phyloP scores from a whole-genome alignment of 306 rosid species.

The Calophaca sinica region DNA sequence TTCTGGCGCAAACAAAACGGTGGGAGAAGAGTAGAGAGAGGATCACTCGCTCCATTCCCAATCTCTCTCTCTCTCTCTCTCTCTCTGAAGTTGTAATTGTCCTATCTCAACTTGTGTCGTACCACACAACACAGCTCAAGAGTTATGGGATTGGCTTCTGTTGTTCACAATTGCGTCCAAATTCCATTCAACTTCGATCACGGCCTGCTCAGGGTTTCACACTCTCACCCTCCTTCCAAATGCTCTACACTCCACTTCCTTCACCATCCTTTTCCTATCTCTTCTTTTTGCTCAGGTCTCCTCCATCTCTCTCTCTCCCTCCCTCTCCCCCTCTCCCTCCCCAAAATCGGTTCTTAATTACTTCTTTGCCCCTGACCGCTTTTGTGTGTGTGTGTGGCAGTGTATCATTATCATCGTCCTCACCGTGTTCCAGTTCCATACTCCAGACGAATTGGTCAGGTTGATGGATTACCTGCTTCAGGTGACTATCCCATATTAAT shows the following conservation, averaged over 20 bases:
- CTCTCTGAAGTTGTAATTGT: neutral
- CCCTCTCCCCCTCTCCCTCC: neutral
- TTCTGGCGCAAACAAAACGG: conserved; percentile 26
- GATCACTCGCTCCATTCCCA: neutral
- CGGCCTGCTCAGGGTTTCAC: conserved; percentile 41
- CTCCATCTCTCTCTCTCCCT: neutral
- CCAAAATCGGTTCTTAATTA: conserved; percentile 17
- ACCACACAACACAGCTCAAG: neutral
- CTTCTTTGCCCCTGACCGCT: neutral
- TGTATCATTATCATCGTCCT: conserved; percentile 47
- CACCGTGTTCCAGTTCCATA: conserved; percentile 50
- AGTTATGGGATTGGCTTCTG: conserved; percentile 75
- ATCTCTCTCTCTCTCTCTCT: neutral
- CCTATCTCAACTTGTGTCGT: no score
- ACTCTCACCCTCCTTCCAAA: conserved; percentile 30
- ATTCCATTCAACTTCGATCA: conserved; percentile 47
- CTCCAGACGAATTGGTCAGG: conserved; percentile 61
- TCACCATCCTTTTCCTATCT: conserved; percentile 44
- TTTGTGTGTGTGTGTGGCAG: conserved; percentile 45
- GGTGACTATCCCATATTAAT: conserved; percentile 48
- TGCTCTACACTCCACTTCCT: conserved; percentile 41
- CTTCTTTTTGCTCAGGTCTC: conserved; percentile 57
- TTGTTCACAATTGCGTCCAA: conserved; percentile 55
- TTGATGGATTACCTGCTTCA: conserved; percentile 55
- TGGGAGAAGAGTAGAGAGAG: neutral